Conservation (phyloP, 495 filamentous ascomycete species). For the Hypomontagnella submonticulosa region DNA sequence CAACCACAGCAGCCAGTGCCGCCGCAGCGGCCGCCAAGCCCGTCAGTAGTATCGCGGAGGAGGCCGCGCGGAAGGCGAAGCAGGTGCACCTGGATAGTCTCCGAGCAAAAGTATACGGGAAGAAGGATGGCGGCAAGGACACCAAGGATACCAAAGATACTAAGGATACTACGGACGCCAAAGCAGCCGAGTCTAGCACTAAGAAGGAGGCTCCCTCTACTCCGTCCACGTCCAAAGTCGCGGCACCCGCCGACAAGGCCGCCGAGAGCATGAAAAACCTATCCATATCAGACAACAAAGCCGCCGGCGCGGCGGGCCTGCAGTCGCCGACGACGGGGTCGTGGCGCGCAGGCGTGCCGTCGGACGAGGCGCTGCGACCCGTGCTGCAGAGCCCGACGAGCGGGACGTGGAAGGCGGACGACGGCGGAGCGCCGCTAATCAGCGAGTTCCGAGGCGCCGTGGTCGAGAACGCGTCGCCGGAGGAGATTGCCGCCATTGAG, state of each 20-base stretch:
- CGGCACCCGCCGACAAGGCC: conserved; percentile 17
- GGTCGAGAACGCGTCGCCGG: conserved; percentile 44
- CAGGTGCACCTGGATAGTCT: conserved; percentile 57
- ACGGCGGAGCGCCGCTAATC: conserved; percentile 49
- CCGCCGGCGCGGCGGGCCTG: conserved; percentile 35
- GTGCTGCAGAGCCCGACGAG: conserved; percentile 59
- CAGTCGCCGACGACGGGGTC: conserved; percentile 54
- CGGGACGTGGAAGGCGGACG: conserved; percentile 58
- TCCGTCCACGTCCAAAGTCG: background rate
- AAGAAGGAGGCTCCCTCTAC: conserved; percentile 8
- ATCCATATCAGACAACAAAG: conserved; percentile 12
- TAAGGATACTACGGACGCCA: conserved; percentile 48
- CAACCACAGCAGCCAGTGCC: conserved; percentile 33
- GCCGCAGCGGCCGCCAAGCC: conserved; percentile 52
- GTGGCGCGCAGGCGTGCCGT: conserved; percentile 42
- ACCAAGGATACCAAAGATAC: conserved; percentile 46
- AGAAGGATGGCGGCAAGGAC: conserved; percentile 47
- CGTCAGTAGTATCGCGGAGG: conserved; percentile 72
- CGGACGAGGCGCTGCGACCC: conserved; percentile 21
- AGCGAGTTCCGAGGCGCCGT: conserved; percentile 45
- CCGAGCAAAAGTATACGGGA: conserved; percentile 54
- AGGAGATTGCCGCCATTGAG: conserved; percentile 55
- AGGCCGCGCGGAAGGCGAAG: conserved; percentile 74
- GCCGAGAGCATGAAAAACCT: conserved; percentile 23
- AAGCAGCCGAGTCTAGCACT: conserved; percentile 14